Base-by-base conservation (phyloP, 2,329 filamentous ascomycete genomes). In the Emmonsiellopsis sp. region DNA sequence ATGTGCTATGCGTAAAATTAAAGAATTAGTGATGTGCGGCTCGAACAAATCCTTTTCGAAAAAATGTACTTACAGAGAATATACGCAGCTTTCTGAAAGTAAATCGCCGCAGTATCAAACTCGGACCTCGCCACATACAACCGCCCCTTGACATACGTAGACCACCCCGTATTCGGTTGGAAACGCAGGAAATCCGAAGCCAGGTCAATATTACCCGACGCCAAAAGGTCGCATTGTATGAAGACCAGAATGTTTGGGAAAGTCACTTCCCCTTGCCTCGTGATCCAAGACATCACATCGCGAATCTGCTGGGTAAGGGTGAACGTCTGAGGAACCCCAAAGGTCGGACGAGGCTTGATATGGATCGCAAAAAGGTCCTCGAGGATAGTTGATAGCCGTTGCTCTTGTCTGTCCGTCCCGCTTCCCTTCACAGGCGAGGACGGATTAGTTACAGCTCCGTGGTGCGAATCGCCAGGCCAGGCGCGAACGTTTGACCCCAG, bases 41-140 rank as follows among this genome's bases (percentile, higher is more conserved):
- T 39, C 11, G 7, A 5, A 49, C 47, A 49, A 31, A 36, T 37
- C 45, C 31, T 33, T 49, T 50, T 45, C 43, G 42, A 36, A 11
- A 11, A 31, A 31, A 39, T 27, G 40, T 51, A 77, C 85, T 74
- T 80, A 91, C 88, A 85, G 68, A 95, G 82, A 53, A 86, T 85
- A 62, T 88, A 86, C 17, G 89, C 88, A 55, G 90, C 88, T 65
- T 86, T 92, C 60, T 84, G 84, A 70, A 98, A 96, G 63, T 83
- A 81, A 32, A 81, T 74, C 32, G 88, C 81, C 52, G 93, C 92
- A 40, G 81, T 77, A 54, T 82, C 80, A 65, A 84, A 84, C 63
- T 95, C 86, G 52, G 85, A 85, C 57, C 85, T 79, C 5, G 84
- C 82, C 36, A 97, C 74, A 59, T 82, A 80, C 48, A 95, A 78